Base-by-base conservation (phyloP, 2,329 filamentous ascomycete genomes). In the Plenodomus tracheiphilus region DNA sequence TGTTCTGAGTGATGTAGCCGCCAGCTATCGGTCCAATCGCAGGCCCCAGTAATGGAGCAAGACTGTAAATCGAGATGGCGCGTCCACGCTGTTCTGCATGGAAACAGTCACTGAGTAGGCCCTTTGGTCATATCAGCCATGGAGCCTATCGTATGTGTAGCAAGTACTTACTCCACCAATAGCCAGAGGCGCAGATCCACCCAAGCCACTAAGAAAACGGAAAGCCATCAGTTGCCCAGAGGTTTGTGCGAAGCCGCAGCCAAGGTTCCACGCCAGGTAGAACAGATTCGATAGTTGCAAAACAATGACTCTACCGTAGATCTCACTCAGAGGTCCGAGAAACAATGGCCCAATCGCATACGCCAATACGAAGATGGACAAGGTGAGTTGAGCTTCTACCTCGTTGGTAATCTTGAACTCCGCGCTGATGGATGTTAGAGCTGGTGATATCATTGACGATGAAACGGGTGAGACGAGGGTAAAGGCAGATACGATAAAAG, bases 21-120 rank as follows among this genome's bases (percentile, higher is more conserved):
- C 85, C 85, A 0, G 80, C 79, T 2, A 89, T 82, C 0, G 86
- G 86, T 0, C 85, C 86, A 4, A 87, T 72, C 0, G 83, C 83
- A 2, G 85, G 85, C 0, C 85, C 86, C 0, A 88, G 77, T 0
- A 89, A 74, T 0, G 85, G 85, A 1, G 80, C 81, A 1, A 88
- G 75, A 42, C 77, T 81, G 71, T 87, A 87, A 34, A 87, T 78
- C 2, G 79, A 79, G 47, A 87, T 81, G 2, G 84, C 82, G 53
- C 77, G 79, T 2, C 85, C 85, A 54, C 85, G 79, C 65, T 87
- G 76, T 61, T 87, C 84, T 0, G 84, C 75, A 11, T 68, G 71
- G 72, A 83, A 87, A 20, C 80, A 77, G 61, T 87, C 85, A 45
- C 78, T 77, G 7, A 75, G 59, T 13, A 73, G 32, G 20, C 70